A percentile compares a stretch with the other conserved stretches of the same genome.
Evolutionary conservation across 176 grass and related monocot genomes (phyloP).

Genomic region (Guadua angustifolia): DNA sequence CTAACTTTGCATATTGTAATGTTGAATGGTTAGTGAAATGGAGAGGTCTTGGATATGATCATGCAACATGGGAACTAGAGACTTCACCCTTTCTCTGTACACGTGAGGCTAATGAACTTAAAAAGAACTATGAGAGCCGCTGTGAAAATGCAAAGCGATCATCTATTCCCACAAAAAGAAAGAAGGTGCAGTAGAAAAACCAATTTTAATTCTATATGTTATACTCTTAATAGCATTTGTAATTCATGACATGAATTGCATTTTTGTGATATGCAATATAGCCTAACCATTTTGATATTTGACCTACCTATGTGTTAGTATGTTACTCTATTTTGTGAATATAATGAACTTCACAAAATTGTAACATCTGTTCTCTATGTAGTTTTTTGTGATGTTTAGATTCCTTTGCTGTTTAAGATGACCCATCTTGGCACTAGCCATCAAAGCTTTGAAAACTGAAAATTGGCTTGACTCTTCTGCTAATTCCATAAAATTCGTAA

Average conservation of each 20-base stretch:
- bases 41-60: slow-evolving; percentile 80
- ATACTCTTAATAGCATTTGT: slow-evolving; percentile 2
- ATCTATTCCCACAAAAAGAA: slow-evolving; percentile 46
- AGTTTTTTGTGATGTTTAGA: neutral
- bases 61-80: slow-evolving; percentile 85
- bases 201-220: slow-evolving; percentile 18
- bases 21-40: slow-evolving; percentile 91
- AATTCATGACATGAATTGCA: slow-evolving; percentile 5
- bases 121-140: slow-evolving; percentile 60
- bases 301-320: slow-evolving; percentile 19
- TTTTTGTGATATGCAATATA: slow-evolving; percentile 30
- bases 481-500: slow-evolving; percentile 24
- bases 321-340: neutral
- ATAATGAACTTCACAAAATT: neutral
- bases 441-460: slow-evolving; percentile 20
- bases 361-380: neutral
- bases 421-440: neutral
- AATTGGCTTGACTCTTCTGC: neutral
- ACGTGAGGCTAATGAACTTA: slow-evolving; percentile 48
- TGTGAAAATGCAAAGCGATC: slow-evolving; percentile 36
- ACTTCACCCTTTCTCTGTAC: slow-evolving; percentile 68
- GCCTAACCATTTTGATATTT: slow-evolving; percentile 16
- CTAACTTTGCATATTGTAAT: slow-evolving; percentile 53
- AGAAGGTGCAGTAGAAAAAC: slow-evolving; percentile 37
- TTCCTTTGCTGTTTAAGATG: slow-evolving; percentile 5